Evolutionary conservation across 2,329 filamentous ascomycete species (phyloP), one percentile per base, ranked within the genome.

Genomic region (Teratosphaeria gauchensis): DNA sequence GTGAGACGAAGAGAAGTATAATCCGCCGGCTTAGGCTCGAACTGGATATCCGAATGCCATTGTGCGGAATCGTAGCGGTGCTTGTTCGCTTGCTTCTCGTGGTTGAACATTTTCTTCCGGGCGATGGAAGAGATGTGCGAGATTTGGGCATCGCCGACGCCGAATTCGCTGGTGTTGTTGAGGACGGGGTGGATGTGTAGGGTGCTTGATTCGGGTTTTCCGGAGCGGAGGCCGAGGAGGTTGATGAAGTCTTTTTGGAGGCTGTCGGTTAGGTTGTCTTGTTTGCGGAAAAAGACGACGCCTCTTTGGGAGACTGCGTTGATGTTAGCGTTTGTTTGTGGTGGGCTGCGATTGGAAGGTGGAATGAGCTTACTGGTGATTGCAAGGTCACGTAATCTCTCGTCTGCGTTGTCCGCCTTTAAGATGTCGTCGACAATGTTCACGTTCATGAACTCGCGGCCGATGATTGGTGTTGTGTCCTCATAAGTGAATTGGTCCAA

Each of bases 231-330:
- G 8, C 85, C 85, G 1, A 88, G 76, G 0, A 78, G 77, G 14
- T 84, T 76, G 42, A 83, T 82, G 0, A 89, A 76, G 56, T 84
- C 75, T 73, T 89, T 89, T 66, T 83, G 80, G 19, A 86, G 77
- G 1, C 84, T 82, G 67, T 86, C 80, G 62, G 78, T 80, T 46
- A 88, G 72, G 66, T 80, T 76, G 65, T 83, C 74, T 62, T 89
- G 86, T 32, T 81, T 78, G 24, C 85, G 81, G 73, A 89, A 87
- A 74, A 89, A 87, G 42, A 88, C 84, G 3, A 89, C 86, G 11
- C 85, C 85, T 0, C 86, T 81, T 61, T 83, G 81, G 1, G 85
- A 87, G 63, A 89, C 85, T 87, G 19, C 16, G 9, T 2, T 38
- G 19, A 48, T 21, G 42, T 48, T n/a, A 48, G 42, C 4, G 19